Conservation (phyloP, 805 yeast species). For the Ogataea minuta region DNA sequence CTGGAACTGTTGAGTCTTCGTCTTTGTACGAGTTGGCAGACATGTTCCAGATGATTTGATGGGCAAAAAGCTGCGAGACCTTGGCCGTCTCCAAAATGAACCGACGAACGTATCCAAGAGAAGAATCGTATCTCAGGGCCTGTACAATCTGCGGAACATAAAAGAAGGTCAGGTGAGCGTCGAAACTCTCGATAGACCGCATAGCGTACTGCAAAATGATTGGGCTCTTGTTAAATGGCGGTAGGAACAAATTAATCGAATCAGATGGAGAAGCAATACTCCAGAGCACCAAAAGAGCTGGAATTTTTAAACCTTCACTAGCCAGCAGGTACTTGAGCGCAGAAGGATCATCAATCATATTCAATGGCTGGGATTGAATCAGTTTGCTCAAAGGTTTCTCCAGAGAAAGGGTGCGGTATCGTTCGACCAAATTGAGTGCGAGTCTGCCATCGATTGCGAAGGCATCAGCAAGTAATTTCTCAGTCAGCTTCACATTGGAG, state of each 20-base stretch:
- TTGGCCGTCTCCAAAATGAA: conserved; percentile 90
- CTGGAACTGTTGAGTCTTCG: conserved; percentile 81
- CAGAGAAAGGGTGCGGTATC: conserved; percentile 46
- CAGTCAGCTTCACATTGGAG: conserved; percentile 35
- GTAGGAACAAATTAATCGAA: conserved; percentile 78
- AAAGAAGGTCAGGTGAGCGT: conserved; percentile 84
- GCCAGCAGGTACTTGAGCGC: conserved; percentile 55
- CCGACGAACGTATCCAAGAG: conserved; percentile 79
- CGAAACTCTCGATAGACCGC: conserved; percentile 85
- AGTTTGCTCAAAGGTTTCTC: conserved; percentile 42
- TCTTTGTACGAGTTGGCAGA: conserved; percentile 88
- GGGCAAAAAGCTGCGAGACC: conserved; percentile 88
- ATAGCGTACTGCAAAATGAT: conserved; percentile 80
- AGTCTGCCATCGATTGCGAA: conserved; percentile 66
- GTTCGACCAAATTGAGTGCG: conserved; percentile 65
- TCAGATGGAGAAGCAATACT: conserved; percentile 75
- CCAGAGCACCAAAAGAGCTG: conserved; percentile 51
- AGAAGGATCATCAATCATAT: conserved; percentile 52
- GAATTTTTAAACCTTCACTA: conserved; percentile 16
- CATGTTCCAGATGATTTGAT: conserved; percentile 98
- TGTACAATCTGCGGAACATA: conserved; percentile 99
- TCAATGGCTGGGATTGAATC: conserved; percentile 55
- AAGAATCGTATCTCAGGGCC: conserved; percentile 71
- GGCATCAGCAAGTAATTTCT: conserved; percentile 50
- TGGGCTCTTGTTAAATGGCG: conserved; percentile 65